A percentile compares a stretch with the other conserved stretches of the same genome.
Evolutionary conservation across 179 eudicot genomes (phyloP).

Genomic region (Actinidia chinensis): DNA sequence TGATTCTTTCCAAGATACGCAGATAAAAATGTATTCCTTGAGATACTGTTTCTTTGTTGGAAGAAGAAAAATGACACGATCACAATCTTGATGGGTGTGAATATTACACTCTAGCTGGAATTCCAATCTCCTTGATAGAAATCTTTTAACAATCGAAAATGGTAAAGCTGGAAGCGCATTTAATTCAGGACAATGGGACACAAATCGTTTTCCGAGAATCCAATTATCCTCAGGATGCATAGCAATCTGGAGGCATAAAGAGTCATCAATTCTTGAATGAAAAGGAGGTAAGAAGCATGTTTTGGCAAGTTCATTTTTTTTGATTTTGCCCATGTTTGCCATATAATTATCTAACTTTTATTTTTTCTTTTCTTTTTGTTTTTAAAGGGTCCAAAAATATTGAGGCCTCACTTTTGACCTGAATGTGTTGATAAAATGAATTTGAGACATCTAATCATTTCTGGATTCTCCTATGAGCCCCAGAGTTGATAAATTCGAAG

Average conservation of each 20-base stretch:
- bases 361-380: not conserved
- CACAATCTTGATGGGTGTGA: not conserved
- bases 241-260: not conserved
- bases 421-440: not conserved
- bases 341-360: not conserved
- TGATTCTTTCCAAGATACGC: not conserved
- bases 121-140: not conserved
- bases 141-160: not conserved
- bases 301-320: not conserved
- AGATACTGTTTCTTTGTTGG: constrained; percentile 5
- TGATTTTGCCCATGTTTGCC: not conserved
- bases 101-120: not conserved
- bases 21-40: constrained; percentile 12
- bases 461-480: not conserved
- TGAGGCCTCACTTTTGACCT: not conserved
- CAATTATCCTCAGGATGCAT: not conserved
- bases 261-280: not conserved
- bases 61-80: not conserved
- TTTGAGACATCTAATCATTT: too few relatives aligned
- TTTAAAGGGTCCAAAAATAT: not conserved
- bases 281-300: not conserved
- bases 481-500: not conserved
- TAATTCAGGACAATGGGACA: not conserved
- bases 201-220: not conserved
- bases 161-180: not conserved